Conservation (phyloP, 1,139 yeast genomes). For the Candida sanyaensis region DNA sequence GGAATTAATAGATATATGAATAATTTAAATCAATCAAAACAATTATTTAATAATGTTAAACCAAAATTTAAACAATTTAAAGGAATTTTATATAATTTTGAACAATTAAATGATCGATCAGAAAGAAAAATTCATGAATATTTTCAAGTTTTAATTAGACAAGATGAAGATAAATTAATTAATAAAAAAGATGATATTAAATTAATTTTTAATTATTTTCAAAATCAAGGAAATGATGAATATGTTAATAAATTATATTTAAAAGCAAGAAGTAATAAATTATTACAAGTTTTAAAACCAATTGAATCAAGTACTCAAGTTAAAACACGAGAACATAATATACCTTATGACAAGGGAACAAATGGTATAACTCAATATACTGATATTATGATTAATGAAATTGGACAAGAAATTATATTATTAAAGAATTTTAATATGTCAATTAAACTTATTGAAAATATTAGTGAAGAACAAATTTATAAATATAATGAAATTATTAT, state of each 20-base stretch:
- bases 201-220: conserved; percentile 48
- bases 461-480: conserved; percentile 25
- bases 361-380: conserved; percentile 61
- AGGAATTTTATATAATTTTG: conserved; percentile 51
- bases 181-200: conserved; percentile 13
- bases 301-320: conserved; percentile 38
- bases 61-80: conserved; percentile 44
- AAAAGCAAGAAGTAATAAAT: conserved; percentile 46
- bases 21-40: conserved; percentile 35
- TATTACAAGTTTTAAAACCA: conserved; percentile 43
- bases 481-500: conserved; percentile 19
- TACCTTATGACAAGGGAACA: conserved; percentile 61
- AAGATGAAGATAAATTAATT: conserved; percentile 7
- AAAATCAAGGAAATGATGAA: conserved; percentile 17
- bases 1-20: conserved; percentile 42
- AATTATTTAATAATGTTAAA: conserved; percentile 37
- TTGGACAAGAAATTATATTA: conserved; percentile 50
- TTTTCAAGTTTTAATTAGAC: conserved; percentile 22
- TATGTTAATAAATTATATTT: conserved; percentile 41
- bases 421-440: conserved; percentile 26
- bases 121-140: conserved; percentile 43
- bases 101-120: conserved; percentile 45
- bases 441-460: conserved; percentile 19
- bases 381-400: conserved; percentile 49
- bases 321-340: conserved; percentile 33